Base-by-base conservation (phyloP, 495 filamentous ascomycete species). In the Wilcoxina mikolae region DNA sequence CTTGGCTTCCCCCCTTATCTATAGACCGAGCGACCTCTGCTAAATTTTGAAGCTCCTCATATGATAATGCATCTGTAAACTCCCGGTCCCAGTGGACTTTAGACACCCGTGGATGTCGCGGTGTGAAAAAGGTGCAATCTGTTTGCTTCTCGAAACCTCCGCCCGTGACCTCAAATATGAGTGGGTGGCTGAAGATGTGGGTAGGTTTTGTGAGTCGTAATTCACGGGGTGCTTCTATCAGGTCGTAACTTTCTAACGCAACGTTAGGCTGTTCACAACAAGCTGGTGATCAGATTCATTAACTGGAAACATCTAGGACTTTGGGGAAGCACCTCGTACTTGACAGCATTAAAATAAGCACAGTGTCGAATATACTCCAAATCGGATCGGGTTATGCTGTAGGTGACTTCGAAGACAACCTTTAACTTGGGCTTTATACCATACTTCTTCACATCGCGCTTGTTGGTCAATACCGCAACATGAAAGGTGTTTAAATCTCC, bases 401-500 rank as follows among this genome's bases (percentile, higher is more conserved):
- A 69, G 0, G 65, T 72, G 31, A 85, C 67, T 10, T 71, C 68
- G 51, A 77, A 78, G n/a, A 89, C 73, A 3, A 89, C 68, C 45
- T 76, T 72, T 59, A 84, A 89, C 11, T 59, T 68, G 7, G 85
- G 84, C 27, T 67, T 74, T 22, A 71, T 72, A 2, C 68, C 66
- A 51, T 68, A 72, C 5, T 74, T 69, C 46, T 69, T 42, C 1
- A 83, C 76, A n/a, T 74, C 75, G 1, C 78, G 73, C 60, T 81
- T 83, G 56, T 94, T 93, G 4, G 76, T 68, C 9, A 93, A 68
- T 66, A 85, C 91, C 0, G 79, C 87, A 54, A 91, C 73, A 63
- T 80, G 78, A 58, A 91, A 93, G 53, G 82, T 78, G 1, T 86
- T 93, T 81, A 84, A 89, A 2, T 10, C 28, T 15, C 39, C 39